Evolutionary conservation across 108 stramenopile genomes (phyloP).

Genomic region (Bacterosira constricta): DNA sequence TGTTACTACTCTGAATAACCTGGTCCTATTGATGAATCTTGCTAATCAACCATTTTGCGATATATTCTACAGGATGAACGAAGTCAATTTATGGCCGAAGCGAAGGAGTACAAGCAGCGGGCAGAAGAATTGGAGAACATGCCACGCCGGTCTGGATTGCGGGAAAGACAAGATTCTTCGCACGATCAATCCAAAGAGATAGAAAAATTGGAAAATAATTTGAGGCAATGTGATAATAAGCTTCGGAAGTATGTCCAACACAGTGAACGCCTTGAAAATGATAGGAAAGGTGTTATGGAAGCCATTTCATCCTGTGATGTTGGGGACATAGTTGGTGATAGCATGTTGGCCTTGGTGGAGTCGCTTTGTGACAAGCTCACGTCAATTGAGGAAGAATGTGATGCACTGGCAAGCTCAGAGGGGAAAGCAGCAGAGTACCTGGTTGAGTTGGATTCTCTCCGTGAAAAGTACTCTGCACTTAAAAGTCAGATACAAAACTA

Average conservation of each 20-base stretch:
- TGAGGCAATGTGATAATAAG: constrained; percentile 78
- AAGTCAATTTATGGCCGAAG: constrained; percentile 53
- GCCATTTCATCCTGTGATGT: constrained; percentile 44
- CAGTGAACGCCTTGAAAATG: constrained; percentile 75
- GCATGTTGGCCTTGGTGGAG: constrained; percentile 59
- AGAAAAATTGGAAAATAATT: constrained; percentile 60
- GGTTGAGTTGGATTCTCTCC: constrained; percentile 50
- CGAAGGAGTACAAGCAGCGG: constrained; percentile 55
- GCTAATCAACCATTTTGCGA: too few relatives aligned
- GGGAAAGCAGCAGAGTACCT: constrained; percentile 42
- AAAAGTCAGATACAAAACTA: constrained; percentile 33
- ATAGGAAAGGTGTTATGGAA: constrained; percentile 64
- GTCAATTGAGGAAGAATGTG: constrained; percentile 68
- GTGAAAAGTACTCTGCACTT: constrained; percentile 45
- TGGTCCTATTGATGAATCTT: too few relatives aligned
- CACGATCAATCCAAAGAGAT: constrained; percentile 41
- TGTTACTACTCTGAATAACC: background rate
- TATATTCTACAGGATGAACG: constrained; percentile 52
- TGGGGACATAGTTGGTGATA: constrained; percentile 56
- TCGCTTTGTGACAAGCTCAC: constrained; percentile 66
- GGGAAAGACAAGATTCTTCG: constrained; percentile 26
- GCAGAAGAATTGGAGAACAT: constrained; percentile 49
- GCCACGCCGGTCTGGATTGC: constrained; percentile 23
- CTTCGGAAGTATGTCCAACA: constrained; percentile 79
- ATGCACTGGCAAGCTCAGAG: constrained; percentile 50